These are phyloP conservation scores for Gastrolobium villosum DNA, from an alignment of 306 rosid species.

Conservation along the genomic window DNA sequence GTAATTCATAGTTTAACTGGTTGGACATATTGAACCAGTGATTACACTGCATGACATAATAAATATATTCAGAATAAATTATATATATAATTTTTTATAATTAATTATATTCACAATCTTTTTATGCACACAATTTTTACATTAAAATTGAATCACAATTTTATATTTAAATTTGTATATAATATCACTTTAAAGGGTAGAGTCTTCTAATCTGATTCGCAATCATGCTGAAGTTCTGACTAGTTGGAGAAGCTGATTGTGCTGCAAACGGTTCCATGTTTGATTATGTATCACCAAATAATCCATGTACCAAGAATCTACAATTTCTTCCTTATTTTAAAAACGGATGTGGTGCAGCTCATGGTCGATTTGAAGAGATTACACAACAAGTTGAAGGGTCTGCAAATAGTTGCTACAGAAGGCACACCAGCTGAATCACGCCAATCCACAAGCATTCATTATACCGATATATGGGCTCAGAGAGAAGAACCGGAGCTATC, in stretches of 20 bases:
- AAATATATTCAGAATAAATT: too few species aligned
- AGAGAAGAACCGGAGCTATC: slow-evolving; percentile 58
- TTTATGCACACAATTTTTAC: too few species aligned
- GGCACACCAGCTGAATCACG: slow-evolving; percentile 49
- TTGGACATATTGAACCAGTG: too few species aligned
- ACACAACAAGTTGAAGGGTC: slow-evolving; percentile 77
- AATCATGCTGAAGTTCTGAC: too few species aligned
- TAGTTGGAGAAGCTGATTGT: slow-evolving; percentile 27
- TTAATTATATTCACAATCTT: too few species aligned
- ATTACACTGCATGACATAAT: too few species aligned
- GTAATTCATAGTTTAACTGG: too few species aligned
- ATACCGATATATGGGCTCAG: slow-evolving; percentile 77
- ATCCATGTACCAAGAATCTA: slow-evolving; percentile 57
- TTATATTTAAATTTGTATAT: too few species aligned
- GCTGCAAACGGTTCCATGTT: slow-evolving; percentile 53
- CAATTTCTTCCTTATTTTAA: slow-evolving; percentile 72
- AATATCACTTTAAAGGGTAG: too few species aligned
- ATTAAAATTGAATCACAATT: too few species aligned
- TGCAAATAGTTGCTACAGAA: slow-evolving; percentile 54
- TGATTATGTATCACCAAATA: slow-evolving; percentile 62
- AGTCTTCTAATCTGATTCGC: too few species aligned
- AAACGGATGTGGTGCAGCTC: slow-evolving; percentile 62
- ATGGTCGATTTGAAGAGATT: slow-evolving; percentile 85
- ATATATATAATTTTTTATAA: too few species aligned
- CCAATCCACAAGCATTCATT: slow-evolving; percentile 56